Percentiles rank a stretch among this genome's conserved stretches.
Evolutionary conservation across 257 asterid species (phyloP).

Genomic region (Gentiana macrophylla): DNA sequence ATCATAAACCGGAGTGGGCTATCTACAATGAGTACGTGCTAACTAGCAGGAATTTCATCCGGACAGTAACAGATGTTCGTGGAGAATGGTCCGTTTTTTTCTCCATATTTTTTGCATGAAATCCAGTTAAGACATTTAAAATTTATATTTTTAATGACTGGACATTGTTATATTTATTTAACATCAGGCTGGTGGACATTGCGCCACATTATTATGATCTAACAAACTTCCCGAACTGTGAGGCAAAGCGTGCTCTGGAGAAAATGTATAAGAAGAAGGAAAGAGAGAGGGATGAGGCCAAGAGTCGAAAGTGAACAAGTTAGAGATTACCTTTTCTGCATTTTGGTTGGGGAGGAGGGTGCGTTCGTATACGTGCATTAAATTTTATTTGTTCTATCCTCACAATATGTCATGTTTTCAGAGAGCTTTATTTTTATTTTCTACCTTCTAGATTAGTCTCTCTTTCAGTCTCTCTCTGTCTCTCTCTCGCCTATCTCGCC

Average conservation of each 20-base stretch:
- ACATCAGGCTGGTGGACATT: constrained; percentile 73
- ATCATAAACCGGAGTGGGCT: constrained; percentile 97
- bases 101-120: neutral
- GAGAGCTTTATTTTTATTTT: too few relatives aligned
- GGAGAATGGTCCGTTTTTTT: constrained; percentile 73
- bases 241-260: constrained; percentile 79
- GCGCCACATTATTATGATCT: constrained; percentile 91
- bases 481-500: too few relatives aligned
- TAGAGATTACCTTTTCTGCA: neutral
- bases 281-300: constrained; percentile 45
- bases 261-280: constrained; percentile 69
- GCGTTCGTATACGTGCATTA: too few relatives aligned
- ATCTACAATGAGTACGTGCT: constrained; percentile 85
- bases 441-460: too few relatives aligned
- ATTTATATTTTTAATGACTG: neutral
- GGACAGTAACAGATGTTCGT: constrained; percentile 86
- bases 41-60: constrained; percentile 88
- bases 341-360: too few relatives aligned
- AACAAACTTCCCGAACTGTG: constrained; percentile 78
- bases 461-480: too few relatives aligned
- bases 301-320: constrained; percentile 35
- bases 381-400: too few relatives aligned
- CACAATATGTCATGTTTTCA: too few relatives aligned
- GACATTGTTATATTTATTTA: neutral
- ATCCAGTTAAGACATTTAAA: neutral